Evolutionary conservation across 2,329 filamentous ascomycete genomes (phyloP), one percentile per base, ranked within the genome.

Genomic region (Fusarium anguioides): DNA sequence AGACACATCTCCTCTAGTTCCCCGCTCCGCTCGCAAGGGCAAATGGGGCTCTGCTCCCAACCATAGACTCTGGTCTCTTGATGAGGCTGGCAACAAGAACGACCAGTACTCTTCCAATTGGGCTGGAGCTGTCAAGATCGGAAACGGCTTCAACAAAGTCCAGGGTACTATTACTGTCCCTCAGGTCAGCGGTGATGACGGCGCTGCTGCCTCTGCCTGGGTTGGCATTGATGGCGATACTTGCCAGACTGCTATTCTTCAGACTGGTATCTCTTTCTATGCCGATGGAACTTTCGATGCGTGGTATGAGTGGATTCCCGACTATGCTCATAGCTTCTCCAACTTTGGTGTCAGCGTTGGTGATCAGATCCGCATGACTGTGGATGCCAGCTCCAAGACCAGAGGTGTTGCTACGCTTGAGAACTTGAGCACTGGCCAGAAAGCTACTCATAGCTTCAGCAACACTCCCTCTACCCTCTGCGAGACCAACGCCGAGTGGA

Each of bases 401-500:
- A 41, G n/a, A 23, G 55, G 55, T 12, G 51, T 59, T 4, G 76
- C 75, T 17, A 70, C 64, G 2, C 64, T 77, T 8, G 65, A 85
- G 66, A 89, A 89, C 74, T 69, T 80, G 63, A 81, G 78, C 11
- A 87, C 81, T 4, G 85, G 85, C 41, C 73, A 84, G 71, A 80
- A 71, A 6, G 85, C 85, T 26, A 81, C 80, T 17, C 83, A 89
- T 76, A 81, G 77, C 6, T 83, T 89, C 74, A 77, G 70, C 37
- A 79, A 76, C 50, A 77, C 85, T 47, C 72, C 73, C 4, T 75
- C 75, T n/a, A 64, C 70, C 17, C 80, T 88, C 15, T 85, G 82
- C 70, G 80, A 86, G 70, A 82, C 82, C 69, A 87, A 87, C 62
- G 87, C 85, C 12, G 87, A 89, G 72, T 89, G 86, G 86, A 88